A percentile compares a stretch with the other conserved stretches of the same genome.
Conservation (phyloP, 371 early-diverging fungal species). For the Rhizomucor pusillus region DNA sequence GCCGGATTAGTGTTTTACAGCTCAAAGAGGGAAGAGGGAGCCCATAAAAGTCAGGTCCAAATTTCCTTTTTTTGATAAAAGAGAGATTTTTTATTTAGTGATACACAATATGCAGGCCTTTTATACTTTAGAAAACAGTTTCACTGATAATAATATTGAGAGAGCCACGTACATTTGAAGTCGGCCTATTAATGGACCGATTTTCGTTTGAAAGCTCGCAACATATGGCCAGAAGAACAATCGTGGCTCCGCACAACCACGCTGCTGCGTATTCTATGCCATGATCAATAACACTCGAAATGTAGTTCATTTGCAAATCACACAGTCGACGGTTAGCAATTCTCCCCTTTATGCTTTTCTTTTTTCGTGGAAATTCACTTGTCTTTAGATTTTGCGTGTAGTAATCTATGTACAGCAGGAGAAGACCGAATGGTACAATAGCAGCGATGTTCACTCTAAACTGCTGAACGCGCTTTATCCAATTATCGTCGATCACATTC, state of each 20-base stretch:
- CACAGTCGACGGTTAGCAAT: slow-evolving; percentile 5
- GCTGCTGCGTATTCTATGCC: neutral
- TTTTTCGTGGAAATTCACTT: neutral
- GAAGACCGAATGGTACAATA: slow-evolving; percentile 16
- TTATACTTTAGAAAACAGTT: too few species aligned
- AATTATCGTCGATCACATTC: slow-evolving; percentile 11
- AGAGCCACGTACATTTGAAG: too few species aligned
- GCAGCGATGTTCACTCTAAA: slow-evolving; percentile 7
- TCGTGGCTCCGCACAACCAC: neutral
- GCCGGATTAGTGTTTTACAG: too few species aligned
- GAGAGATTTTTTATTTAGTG: too few species aligned
- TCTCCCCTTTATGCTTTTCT: neutral
- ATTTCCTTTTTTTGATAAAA: too few species aligned
- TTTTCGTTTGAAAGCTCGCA: too few species aligned
- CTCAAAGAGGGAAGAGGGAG: too few species aligned
- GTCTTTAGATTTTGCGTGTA: slow-evolving; percentile 8
- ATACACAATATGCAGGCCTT: too few species aligned
- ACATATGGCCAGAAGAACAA: too few species aligned
- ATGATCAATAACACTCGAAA: slow-evolving; percentile 7
- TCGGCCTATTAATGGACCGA: too few species aligned
- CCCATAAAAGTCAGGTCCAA: too few species aligned
- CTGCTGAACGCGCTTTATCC: slow-evolving; percentile 12
- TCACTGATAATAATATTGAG: too few species aligned
- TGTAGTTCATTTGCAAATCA: slow-evolving; percentile 14
- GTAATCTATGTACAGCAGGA: slow-evolving; percentile 5